Conservation (phyloP, 2,329 filamentous ascomycete species). For the Arthroderma sp. region DNA sequence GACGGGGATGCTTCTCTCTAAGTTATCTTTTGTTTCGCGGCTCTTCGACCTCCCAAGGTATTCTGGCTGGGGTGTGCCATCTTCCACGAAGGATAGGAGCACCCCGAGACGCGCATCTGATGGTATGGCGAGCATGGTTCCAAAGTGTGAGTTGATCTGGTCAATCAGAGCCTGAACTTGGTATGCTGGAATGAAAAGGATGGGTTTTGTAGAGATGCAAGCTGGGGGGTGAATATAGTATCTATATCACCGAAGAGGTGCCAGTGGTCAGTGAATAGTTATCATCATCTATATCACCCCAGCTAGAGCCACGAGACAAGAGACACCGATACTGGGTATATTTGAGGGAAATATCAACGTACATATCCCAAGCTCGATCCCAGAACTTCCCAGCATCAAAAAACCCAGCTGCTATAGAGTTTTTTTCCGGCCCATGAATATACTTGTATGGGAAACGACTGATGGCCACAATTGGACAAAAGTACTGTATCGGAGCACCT, state of each 20-base stretch:
- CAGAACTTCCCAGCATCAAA: slow-evolving; percentile 35
- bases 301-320: not conserved
- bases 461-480: slow-evolving; percentile 28
- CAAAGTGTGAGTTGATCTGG: slow-evolving; percentile 46
- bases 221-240: slow-evolving; percentile 52
- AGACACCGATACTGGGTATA: not conserved
- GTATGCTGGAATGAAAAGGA: slow-evolving; percentile 52
- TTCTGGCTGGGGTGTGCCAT: slow-evolving; percentile 50
- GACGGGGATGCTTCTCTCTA: slow-evolving; percentile 24
- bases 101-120: slow-evolving; percentile 42
- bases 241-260: slow-evolving; percentile 26
- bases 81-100: slow-evolving; percentile 46
- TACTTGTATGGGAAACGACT: slow-evolving; percentile 32
- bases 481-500: slow-evolving; percentile 13
- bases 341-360: slow-evolving; percentile 25
- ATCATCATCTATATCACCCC: not conserved
- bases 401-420: slow-evolving; percentile 24
- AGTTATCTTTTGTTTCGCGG: slow-evolving; percentile 26
- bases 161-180: slow-evolving; percentile 54
- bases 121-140: slow-evolving; percentile 46
- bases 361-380: slow-evolving; percentile 62
- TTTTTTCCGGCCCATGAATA: slow-evolving; percentile 19
- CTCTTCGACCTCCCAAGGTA: slow-evolving; percentile 49
- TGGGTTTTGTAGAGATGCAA: slow-evolving; percentile 36
- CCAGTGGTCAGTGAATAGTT: slow-evolving; percentile 7